A percentile compares a stretch with the other conserved stretches of the same genome.
phyloP scores from a whole-genome alignment of 805 yeast species.

The Schwanniomyces vanrijiae region DNA sequence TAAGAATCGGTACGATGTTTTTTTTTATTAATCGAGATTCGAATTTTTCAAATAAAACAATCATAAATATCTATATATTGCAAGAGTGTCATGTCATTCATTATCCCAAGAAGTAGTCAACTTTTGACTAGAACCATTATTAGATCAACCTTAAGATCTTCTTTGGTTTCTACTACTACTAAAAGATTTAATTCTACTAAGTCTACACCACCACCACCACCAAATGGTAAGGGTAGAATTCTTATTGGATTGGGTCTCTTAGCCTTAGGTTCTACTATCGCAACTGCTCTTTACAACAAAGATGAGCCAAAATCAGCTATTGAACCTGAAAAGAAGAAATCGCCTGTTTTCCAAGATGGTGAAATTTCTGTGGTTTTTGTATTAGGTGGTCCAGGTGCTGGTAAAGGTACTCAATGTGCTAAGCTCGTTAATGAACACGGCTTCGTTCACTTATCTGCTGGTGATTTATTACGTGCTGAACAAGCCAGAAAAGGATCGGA shows the following conservation, averaged over 20 bases:
- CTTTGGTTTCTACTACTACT: not conserved
- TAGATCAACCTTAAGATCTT: not conserved
- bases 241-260: constrained; percentile 39
- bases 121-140: not conserved
- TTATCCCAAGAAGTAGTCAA: not conserved
- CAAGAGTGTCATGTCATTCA: not conserved
- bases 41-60: too few relatives aligned
- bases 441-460: constrained; percentile 92
- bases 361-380: constrained; percentile 84
- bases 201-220: constrained; percentile 13
- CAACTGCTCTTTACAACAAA: constrained; percentile 43
- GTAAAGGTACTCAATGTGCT: constrained; percentile 96
- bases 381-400: constrained; percentile 97
- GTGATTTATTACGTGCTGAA: constrained; percentile 91
- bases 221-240: constrained; percentile 23
- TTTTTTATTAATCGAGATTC: not conserved
- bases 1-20: not conserved
- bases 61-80: not conserved
- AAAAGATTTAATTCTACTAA: constrained; percentile 2
- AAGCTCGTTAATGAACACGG: constrained; percentile 76
- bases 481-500: constrained; percentile 79
- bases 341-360: constrained; percentile 55
- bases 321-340: constrained; percentile 37
- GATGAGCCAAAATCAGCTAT: constrained; percentile 43
- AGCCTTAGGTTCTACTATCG: constrained; percentile 51